A percentile compares a stretch with the other conserved stretches of the same genome.
Evolutionary conservation across 2,329 filamentous ascomycete species (phyloP).

Genomic region (Pseudovirgaria hyperparasitica): DNA sequence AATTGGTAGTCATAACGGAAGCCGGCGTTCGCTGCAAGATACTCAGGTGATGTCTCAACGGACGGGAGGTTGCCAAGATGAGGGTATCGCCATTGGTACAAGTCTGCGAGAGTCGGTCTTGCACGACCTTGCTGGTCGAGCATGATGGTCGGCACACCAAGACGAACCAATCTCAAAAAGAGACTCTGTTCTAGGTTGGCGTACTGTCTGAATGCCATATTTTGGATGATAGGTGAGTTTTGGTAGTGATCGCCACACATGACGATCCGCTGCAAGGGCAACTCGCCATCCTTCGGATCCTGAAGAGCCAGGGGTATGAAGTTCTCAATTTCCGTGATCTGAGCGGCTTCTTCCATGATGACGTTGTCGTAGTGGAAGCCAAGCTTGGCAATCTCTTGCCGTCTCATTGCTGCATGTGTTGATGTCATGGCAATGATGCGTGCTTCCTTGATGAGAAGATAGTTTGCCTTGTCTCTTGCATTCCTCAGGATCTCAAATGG

Average conservation of each 20-base stretch:
- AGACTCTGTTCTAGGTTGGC: slow-evolving; percentile 93
- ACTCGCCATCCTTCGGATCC: slow-evolving; percentile 57
- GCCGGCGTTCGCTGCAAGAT: slow-evolving; percentile 72
- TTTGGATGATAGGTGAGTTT: slow-evolving; percentile 92
- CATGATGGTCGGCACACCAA: slow-evolving; percentile 82
- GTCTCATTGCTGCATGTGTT: slow-evolving; percentile 89
- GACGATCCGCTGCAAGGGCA: slow-evolving; percentile 74
- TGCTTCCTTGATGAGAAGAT: slow-evolving; percentile 89
- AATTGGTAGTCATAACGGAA: slow-evolving; percentile 95
- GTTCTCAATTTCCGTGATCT: slow-evolving; percentile 94
- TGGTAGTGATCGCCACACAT: slow-evolving; percentile 93
- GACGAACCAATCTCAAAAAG: slow-evolving; percentile 77
- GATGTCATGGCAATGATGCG: slow-evolving; percentile 97
- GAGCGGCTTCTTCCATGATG: slow-evolving; percentile 95
- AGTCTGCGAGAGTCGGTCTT: slow-evolving; percentile 69
- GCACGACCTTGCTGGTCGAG: slow-evolving; percentile 91
- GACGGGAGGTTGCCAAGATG: slow-evolving; percentile 66
- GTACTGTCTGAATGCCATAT: slow-evolving; percentile 84
- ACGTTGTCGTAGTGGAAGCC: slow-evolving; percentile 97
- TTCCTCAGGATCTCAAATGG: slow-evolving; percentile 89
- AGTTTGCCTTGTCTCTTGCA: slow-evolving; percentile 88
- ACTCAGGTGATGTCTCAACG: slow-evolving; percentile 57
- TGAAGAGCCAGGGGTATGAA: slow-evolving; percentile 95
- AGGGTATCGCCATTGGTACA: slow-evolving; percentile 90
- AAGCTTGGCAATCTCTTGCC: slow-evolving; percentile 79